These are phyloP conservation scores for Cucurbita moschata DNA, from an alignment of 306 rosid genomes.

Conservation along the genomic window DNA sequence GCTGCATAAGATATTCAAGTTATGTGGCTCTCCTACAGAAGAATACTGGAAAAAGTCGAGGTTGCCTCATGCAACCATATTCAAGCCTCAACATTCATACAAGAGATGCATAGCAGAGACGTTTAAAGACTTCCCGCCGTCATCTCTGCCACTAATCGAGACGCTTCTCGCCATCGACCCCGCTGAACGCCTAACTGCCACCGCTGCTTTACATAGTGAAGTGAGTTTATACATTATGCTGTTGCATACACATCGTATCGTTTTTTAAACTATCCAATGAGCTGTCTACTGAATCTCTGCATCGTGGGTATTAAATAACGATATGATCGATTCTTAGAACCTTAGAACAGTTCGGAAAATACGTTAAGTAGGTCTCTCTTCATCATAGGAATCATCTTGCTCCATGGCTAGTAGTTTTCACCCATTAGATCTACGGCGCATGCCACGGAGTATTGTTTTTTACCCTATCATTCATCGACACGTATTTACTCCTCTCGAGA, in stretches of 20 bases:
- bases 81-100: slow-evolving; percentile 79
- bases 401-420: background rate
- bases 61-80: slow-evolving; percentile 80
- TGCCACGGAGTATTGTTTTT: too few relatives aligned
- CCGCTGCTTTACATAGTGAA: slow-evolving; percentile 65
- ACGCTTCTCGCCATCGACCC: slow-evolving; percentile 76
- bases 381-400: background rate
- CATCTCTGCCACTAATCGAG: slow-evolving; percentile 68
- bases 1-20: slow-evolving; percentile 85
- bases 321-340: background rate
- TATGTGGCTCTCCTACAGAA: slow-evolving; percentile 87
- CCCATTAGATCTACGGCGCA: background rate
- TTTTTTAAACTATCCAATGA: background rate
- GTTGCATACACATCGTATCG: background rate
- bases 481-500: background rate
- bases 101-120: slow-evolving; percentile 63
- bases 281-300: background rate
- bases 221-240: slow-evolving; percentile 38
- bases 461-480: background rate
- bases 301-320: too few relatives aligned
- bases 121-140: slow-evolving; percentile 60
- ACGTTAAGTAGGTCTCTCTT: background rate
- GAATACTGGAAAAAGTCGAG: slow-evolving; percentile 80
- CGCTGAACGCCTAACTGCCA: slow-evolving; percentile 66
- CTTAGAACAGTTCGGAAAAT: background rate